Percentiles rank a stretch among this genome's conserved stretches.
Conservation (phyloP, 1,284 basidiomycete genomes). For the Uromyces viciae-fabae region DNA sequence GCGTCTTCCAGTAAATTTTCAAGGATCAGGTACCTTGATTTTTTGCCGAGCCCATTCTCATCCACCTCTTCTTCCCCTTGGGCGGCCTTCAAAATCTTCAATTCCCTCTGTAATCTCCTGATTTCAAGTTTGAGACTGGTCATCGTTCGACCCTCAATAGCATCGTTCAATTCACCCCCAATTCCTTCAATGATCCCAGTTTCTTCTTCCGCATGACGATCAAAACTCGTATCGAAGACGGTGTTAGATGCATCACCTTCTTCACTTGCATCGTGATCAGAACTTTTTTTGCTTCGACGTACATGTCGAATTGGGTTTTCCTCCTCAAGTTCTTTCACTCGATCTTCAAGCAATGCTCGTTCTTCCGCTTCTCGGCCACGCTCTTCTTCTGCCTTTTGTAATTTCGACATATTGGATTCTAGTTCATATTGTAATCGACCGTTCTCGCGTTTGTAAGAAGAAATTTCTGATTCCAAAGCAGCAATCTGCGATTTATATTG, state of each 20-base stretch:
- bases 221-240: slow-evolving; percentile 29
- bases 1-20: slow-evolving; percentile 88
- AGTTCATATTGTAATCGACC: slow-evolving; percentile 71
- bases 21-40: slow-evolving; percentile 60
- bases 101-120: slow-evolving; percentile 32
- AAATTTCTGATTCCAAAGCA: slow-evolving; percentile 70
- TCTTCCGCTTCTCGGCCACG: slow-evolving; percentile 52
- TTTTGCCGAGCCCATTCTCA: slow-evolving; percentile 4
- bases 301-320: slow-evolving; percentile 31
- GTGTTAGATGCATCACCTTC: slow-evolving; percentile 11
- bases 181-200: slow-evolving; percentile 34
- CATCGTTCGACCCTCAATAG: slow-evolving; percentile 42
- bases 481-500: slow-evolving; percentile 84
- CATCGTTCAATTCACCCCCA: slow-evolving; percentile 37
- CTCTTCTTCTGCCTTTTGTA: slow-evolving; percentile 58
- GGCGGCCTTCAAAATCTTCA: slow-evolving; percentile 28
- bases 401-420: slow-evolving; percentile 67
- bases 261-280: background rate
- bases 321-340: slow-evolving; percentile 40
- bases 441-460: slow-evolving; percentile 66
- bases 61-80: slow-evolving; percentile 24
- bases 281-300: slow-evolving; percentile 19
- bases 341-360: slow-evolving; percentile 28
- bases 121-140: slow-evolving; percentile 38
- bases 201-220: slow-evolving; percentile 34